Evolutionary conservation across 108 stramenopile genomes (phyloP), one percentile per base, ranked within the genome.

Genomic region (Pseudonitzschia delicatissima): DNA sequence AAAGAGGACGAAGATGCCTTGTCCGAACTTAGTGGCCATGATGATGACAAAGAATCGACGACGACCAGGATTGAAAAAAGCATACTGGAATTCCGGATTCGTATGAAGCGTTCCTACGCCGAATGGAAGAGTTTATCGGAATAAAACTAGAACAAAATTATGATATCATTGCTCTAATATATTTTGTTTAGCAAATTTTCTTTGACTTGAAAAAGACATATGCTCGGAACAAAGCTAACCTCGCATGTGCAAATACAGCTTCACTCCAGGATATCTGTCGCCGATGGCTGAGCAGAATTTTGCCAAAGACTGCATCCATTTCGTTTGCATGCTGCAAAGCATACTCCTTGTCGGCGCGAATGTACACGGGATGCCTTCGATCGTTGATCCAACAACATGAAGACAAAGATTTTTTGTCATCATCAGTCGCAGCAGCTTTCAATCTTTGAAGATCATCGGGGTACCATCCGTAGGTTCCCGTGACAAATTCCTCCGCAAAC

Each of bases 381-480:
- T 90, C 88, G 48, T 90, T 68, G 18, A 87, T 70, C 88, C 88
- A 90, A 27, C 53, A 55, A 4, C n/a, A 18, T 0, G 47, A 1
- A 21, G 2, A 23, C 20, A 39, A 39, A 39, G 47, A n/a, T n/a
- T 7, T 6, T 2, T 48, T 23, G 20, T 21, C 47, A 23, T 21
- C 20, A 18, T 6, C 2, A 21, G 47, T 21, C 20, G n/a, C 20
- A 21, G n/a, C 13, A 3, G 5, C 6, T 23, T 23, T 5, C 21
- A 48, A 23, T 23, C 17, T 50, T 12, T 26, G 36, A 12, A 51
- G 29, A n/a, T 71, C 64, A 21, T 79, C 80, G 25, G 79, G 74
- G 74, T 79, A 72, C 88, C 88, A 89, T 5, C 88, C 88, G 23
- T 71, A 50, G 35, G 88, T 89, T 0, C 71, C 77, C 62, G 51